A percentile compares a stretch with the other conserved stretches of the same genome.
Evolutionary conservation across 164 flowering plant genomes (phyloP).

Genomic region (Aristolochia fimbriata): DNA sequence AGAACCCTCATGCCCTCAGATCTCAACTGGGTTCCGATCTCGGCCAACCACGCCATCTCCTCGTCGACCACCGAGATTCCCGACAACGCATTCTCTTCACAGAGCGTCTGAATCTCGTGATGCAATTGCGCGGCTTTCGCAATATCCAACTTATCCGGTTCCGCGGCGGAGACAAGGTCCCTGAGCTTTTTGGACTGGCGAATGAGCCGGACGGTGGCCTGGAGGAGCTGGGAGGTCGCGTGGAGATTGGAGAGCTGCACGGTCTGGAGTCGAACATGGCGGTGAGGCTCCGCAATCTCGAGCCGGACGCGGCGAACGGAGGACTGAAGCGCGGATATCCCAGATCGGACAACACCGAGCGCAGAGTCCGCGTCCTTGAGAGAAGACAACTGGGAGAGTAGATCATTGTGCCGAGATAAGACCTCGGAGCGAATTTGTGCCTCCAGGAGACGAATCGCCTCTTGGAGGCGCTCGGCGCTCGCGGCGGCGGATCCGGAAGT

Average conservation of each 20-base stretch:
- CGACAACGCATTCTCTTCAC: conserved; percentile 45
- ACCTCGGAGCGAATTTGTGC: conserved; percentile 79
- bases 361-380: conserved; percentile 58
- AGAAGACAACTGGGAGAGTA: conserved; percentile 73
- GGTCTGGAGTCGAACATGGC: conserved; percentile 39
- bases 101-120: conserved; percentile 50
- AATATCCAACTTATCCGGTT: conserved; percentile 53
- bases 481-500: conserved; percentile 90
- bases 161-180: conserved; percentile 31
- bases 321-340: conserved; percentile 67
- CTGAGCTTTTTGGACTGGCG: conserved; percentile 58
- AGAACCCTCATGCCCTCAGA: conserved; percentile 68
- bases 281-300: conserved; percentile 79
- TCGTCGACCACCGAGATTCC: conserved; percentile 62
- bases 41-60: conserved; percentile 52
- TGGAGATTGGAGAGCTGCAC: conserved; percentile 66
- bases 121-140: conserved; percentile 85
- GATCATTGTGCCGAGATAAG: conserved; percentile 59
- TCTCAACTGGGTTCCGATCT: conserved; percentile 46
- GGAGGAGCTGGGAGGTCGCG: conserved; percentile 39
- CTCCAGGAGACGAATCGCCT: conserved; percentile 71
- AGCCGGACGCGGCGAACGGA: conserved; percentile 60
- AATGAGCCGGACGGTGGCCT: conserved; percentile 49
- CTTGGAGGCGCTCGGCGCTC: conserved; percentile 76
- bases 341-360: conserved; percentile 65